Conservation (phyloP, 805 yeast genomes). For the Metschnikowia orientalis region DNA sequence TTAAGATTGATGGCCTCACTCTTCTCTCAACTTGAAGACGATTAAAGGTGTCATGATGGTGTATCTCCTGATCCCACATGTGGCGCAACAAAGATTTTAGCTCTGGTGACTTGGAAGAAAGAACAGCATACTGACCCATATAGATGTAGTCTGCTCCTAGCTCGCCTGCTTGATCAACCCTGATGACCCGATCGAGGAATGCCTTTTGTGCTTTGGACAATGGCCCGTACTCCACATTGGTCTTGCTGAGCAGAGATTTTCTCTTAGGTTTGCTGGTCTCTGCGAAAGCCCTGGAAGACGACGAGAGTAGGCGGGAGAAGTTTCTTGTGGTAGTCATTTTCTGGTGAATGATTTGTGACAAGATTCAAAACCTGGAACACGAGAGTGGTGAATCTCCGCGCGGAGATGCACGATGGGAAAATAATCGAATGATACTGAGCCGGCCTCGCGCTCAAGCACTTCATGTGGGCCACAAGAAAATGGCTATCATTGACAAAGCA, state of each 20-base stretch:
- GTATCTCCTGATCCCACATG: constrained; percentile 98
- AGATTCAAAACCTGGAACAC: too few relatives aligned
- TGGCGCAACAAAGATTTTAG: constrained; percentile 78
- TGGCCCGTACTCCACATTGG: constrained; percentile 29
- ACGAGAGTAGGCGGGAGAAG: constrained; percentile 1
- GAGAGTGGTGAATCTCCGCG: too few relatives aligned
- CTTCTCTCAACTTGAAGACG: constrained; percentile 67
- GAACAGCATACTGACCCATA: constrained; percentile 79
- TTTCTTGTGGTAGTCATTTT: background rate
- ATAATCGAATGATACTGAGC: constrained; percentile 5
- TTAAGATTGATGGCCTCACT: constrained; percentile 85
- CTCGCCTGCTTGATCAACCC: constrained; percentile 98
- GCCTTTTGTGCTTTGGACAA: constrained; percentile 58
- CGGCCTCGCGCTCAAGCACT: constrained; percentile 1
- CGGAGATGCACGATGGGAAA: too few relatives aligned
- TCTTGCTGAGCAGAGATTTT: too few relatives aligned
- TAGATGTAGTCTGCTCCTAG: constrained; percentile 93
- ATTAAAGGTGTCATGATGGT: constrained; percentile 85
- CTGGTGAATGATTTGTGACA: too few relatives aligned
- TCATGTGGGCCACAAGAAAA: constrained; percentile 31
- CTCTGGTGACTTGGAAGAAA: constrained; percentile 66
- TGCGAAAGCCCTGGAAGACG: constrained; percentile 6
- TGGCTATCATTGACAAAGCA: constrained; percentile 45
- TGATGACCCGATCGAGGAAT: constrained; percentile 64
- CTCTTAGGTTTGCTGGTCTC: constrained; percentile 6